These are phyloP conservation scores for Xanthoceras sorbifolium DNA, from an alignment of 345 rosid genomes.

Conservation along the genomic window DNA sequence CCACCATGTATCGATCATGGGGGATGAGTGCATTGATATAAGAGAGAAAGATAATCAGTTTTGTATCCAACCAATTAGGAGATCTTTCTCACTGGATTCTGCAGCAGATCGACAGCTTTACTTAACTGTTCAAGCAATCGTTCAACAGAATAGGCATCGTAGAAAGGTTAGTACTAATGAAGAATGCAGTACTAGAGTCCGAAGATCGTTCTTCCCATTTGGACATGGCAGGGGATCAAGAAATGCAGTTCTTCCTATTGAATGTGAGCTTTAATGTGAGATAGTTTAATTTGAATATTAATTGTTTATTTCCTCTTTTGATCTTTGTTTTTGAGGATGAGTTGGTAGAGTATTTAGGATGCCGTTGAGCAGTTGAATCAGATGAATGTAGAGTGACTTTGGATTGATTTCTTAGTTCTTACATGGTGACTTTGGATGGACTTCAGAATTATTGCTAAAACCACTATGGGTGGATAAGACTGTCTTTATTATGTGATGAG, in stretches of 20 bases:
- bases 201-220: conserved; percentile 35
- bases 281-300: conserved; percentile 11
- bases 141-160: conserved; percentile 35
- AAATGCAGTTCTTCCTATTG: conserved; percentile 40
- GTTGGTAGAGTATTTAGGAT: conserved; percentile 1
- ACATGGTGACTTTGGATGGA: conserved; percentile 26
- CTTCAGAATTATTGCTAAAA: conserved; percentile 35
- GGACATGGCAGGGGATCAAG: conserved; percentile 38
- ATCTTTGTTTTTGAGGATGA: neutral
- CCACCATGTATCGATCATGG: conserved; percentile 47
- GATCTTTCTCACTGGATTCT: conserved; percentile 69
- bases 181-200: conserved; percentile 32
- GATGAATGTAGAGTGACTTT: conserved; percentile 15
- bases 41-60: conserved; percentile 50
- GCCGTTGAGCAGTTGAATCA: neutral
- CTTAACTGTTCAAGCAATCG: conserved; percentile 43
- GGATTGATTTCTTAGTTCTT: conserved; percentile 13
- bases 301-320: neutral
- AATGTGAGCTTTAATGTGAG: conserved; percentile 29
- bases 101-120: conserved; percentile 53
- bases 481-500: neutral
- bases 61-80: conserved; percentile 51
- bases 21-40: conserved; percentile 58
- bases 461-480: conserved; percentile 25
- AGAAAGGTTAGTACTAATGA: conserved; percentile 26